Evolutionary conservation across 169 alveolate species (phyloP).

Genomic region (Babesia ovis): DNA sequence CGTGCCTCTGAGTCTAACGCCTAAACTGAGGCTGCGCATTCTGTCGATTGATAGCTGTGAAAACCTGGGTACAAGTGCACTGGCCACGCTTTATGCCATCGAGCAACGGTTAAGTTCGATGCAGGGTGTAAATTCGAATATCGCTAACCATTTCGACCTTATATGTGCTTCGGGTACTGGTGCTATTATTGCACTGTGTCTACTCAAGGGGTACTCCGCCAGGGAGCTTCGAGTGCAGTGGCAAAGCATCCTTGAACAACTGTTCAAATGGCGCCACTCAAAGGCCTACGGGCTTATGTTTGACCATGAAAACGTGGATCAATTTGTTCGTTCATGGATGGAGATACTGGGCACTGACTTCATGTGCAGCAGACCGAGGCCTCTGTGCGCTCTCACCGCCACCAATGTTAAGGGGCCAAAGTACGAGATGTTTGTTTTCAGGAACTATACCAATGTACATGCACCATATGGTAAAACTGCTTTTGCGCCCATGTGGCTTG

Average conservation of each 20-base stretch:
- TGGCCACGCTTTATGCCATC: slow-evolving; percentile 64
- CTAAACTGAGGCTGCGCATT: slow-evolving; percentile 67
- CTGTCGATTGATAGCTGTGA: slow-evolving; percentile 81
- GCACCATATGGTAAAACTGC: slow-evolving; percentile 73
- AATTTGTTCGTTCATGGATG: slow-evolving; percentile 58
- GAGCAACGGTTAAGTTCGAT: slow-evolving; percentile 71
- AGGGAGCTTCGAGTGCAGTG: slow-evolving; percentile 65
- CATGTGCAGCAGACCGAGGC: slow-evolving; percentile 49
- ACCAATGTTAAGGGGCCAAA: slow-evolving; percentile 77
- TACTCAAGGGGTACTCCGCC: slow-evolving; percentile 70
- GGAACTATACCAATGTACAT: slow-evolving; percentile 72
- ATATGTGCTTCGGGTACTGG: slow-evolving; percentile 82
- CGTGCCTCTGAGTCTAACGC: slow-evolving; percentile 35
- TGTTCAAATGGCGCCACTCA: slow-evolving; percentile 73
- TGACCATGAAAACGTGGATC: slow-evolving; percentile 67
- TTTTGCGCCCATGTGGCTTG: slow-evolving; percentile 82
- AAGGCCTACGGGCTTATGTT: slow-evolving; percentile 77
- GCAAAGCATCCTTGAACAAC: slow-evolving; percentile 55
- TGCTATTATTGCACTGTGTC: slow-evolving; percentile 73
- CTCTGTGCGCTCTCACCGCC: slow-evolving; percentile 76
- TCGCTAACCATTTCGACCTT: slow-evolving; percentile 78
- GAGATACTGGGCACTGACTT: slow-evolving; percentile 71
- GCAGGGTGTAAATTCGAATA: slow-evolving; percentile 60
- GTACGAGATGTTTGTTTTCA: slow-evolving; percentile 70
- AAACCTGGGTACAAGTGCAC: slow-evolving; percentile 73